Evolutionary conservation across 495 filamentous ascomycete species (phyloP).

Genomic region (Xanthoparmelia taractica): DNA sequence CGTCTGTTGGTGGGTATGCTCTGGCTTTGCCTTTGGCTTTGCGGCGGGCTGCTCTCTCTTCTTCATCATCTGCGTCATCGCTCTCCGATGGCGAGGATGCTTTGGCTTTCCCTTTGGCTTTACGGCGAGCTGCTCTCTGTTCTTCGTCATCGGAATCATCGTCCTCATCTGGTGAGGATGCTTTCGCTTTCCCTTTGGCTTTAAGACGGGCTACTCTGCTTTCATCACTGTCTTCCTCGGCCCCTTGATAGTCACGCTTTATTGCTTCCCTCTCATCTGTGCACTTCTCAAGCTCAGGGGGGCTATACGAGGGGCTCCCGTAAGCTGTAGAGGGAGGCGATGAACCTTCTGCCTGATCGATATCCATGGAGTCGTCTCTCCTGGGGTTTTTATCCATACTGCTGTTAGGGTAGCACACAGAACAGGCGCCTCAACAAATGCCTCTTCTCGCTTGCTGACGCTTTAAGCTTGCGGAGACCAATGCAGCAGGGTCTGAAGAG

Average conservation of each 20-base stretch:
- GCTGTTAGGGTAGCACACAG: neutral
- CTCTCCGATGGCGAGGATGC: neutral
- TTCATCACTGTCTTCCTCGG: neutral
- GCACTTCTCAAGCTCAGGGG: neutral
- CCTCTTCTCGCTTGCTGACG: too few species aligned
- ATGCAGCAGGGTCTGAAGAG: neutral
- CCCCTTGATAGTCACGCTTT: neutral
- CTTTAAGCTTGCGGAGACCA: neutral
- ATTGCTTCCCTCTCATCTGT: neutral
- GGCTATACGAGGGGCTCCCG: neutral
- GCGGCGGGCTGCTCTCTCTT: neutral
- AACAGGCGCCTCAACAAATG: neutral
- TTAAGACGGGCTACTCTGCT: too few species aligned
- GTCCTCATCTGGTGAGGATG: too few species aligned
- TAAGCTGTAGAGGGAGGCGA: neutral
- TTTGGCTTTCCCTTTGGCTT: neutral
- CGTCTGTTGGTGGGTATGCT: neutral
- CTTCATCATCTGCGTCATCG: neutral
- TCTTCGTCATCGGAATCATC: neutral
- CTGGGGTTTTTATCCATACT: neutral
- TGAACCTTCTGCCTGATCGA: neutral
- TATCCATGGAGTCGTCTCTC: neutral
- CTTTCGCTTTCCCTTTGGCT: neutral
- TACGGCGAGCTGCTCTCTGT: neutral
- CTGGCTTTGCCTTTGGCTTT: neutral